A percentile compares a stretch with the other conserved stretches of the same genome.
Conservation (phyloP, 176 grass and related monocot species). For the Hyparrhenia diplandra region DNA sequence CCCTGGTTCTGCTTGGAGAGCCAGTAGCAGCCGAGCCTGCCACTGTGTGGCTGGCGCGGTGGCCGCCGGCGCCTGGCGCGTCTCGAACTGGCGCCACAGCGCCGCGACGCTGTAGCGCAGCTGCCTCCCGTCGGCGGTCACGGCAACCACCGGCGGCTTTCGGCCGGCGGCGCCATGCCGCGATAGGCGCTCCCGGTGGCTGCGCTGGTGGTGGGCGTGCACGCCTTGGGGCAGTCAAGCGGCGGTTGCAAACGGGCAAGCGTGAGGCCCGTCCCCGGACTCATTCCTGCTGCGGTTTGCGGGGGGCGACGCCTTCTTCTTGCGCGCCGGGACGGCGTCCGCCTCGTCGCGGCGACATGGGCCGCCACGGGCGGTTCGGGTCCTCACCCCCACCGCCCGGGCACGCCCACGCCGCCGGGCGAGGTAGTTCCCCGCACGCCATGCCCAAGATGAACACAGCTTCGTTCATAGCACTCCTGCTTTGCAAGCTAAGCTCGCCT, state of each 20-base stretch:
- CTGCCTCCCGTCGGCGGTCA: not conserved
- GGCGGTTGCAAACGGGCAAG: constrained; percentile 38
- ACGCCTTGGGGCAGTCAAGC: constrained; percentile 33
- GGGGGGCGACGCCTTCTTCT: not conserved
- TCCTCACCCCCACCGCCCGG: constrained; percentile 26
- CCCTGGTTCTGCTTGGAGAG: constrained; percentile 7
- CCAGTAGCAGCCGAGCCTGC: constrained; percentile 49
- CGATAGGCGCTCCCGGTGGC: constrained; percentile 50
- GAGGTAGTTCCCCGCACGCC: not conserved
- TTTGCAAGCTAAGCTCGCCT: not conserved
- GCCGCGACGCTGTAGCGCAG: constrained; percentile 36
- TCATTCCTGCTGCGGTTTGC: not conserved
- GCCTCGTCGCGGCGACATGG: constrained; percentile 21
- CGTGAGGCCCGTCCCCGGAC: not conserved
- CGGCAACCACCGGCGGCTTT: not conserved
- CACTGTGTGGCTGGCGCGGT: constrained; percentile 74
- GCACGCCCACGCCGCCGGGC: not conserved
- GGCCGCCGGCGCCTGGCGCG: constrained; percentile 64
- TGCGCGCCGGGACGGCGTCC: not conserved
- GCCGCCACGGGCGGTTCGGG: not conserved
- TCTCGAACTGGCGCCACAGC: constrained; percentile 35
- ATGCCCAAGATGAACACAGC: constrained; percentile 7
- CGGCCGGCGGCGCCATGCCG: constrained; percentile 43
- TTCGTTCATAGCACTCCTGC: not conserved
- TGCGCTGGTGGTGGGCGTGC: constrained; percentile 59